phyloP scores from a whole-genome alignment of 352 stramenopile genomes.

The Globisporangium irregulare region DNA sequence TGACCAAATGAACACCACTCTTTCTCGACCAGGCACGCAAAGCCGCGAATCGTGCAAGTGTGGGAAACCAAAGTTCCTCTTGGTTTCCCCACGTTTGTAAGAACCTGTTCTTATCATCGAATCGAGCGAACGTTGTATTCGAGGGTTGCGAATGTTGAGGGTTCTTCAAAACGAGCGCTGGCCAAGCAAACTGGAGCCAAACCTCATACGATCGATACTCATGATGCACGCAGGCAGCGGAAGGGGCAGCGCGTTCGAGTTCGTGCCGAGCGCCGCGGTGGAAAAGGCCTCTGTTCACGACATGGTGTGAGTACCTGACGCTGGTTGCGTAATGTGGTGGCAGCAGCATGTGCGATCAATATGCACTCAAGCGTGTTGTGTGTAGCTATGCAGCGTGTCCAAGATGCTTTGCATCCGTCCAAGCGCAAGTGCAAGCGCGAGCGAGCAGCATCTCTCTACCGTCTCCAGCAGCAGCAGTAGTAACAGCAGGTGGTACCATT shows the following conservation, averaged over 20 bases:
- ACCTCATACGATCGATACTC: background rate
- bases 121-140: background rate
- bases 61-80: too few relatives aligned
- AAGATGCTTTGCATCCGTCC: conserved; percentile 43
- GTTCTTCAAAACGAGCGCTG: too few relatives aligned
- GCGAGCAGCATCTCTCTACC: conserved; percentile 6
- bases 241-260: conserved; percentile 21
- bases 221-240: background rate
- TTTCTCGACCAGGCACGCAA: conserved; percentile 82
- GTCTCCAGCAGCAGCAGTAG: background rate
- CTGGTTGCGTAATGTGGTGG: background rate
- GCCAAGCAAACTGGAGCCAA: too few relatives aligned
- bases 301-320: conserved; percentile 36
- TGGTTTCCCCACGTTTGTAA: background rate
- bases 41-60: conserved; percentile 48
- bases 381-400: conserved; percentile 50
- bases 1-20: conserved; percentile 89
- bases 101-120: background rate
- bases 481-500: background rate
- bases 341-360: background rate
- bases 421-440: conserved; percentile 21
- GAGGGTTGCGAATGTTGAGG: background rate
- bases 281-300: conserved; percentile 47
- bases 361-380: background rate
- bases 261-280: conserved; percentile 45